phyloP scores from a whole-genome alignment of 2,329 filamentous ascomycete species.

The Drechslera avenae region DNA sequence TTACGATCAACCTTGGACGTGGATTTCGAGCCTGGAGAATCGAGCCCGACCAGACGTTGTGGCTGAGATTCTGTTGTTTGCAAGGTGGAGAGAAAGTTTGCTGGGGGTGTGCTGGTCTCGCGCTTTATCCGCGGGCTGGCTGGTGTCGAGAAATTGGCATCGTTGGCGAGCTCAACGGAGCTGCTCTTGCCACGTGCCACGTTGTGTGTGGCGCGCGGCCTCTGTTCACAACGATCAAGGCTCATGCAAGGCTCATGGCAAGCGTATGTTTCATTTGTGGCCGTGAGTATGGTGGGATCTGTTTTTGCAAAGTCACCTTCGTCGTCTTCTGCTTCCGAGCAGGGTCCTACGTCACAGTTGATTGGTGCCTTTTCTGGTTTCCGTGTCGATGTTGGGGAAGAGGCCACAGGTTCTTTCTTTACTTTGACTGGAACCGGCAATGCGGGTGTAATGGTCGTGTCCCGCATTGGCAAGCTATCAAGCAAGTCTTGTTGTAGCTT shows the following conservation, averaged over 20 bases:
- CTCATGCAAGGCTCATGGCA: conserved; percentile 7
- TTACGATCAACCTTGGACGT: conserved; percentile 16
- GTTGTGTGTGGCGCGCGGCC: not conserved
- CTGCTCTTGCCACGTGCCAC: not conserved
- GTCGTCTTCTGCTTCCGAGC: conserved; percentile 2
- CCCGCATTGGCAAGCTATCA: conserved; percentile 10
- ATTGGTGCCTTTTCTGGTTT: not conserved
- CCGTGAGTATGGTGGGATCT: not conserved
- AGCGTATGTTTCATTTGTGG: conserved; percentile 16
- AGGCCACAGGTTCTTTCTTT: conserved; percentile 6
- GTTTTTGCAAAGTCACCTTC: not conserved
- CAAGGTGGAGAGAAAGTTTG: conserved; percentile 16
- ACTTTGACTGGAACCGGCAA: conserved; percentile 5
- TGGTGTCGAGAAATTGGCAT: conserved; percentile 4
- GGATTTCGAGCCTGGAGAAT: conserved; percentile 6
- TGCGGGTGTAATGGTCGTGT: conserved; percentile 1
- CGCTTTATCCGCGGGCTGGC: conserved; percentile 26
- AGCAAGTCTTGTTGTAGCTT: conserved; percentile 18
- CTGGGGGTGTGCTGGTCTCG: conserved; percentile 25
- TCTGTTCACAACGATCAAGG: no score
- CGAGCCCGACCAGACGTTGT: not conserved
- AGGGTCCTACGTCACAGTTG: conserved; percentile 1
- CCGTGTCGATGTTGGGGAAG: conserved; percentile 1
- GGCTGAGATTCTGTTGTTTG: conserved; percentile 21
- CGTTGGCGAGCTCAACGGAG: conserved; percentile 6